Evolutionary conservation across 805 yeast genomes (phyloP).

Genomic region (Starmerella stigmatis): DNA sequence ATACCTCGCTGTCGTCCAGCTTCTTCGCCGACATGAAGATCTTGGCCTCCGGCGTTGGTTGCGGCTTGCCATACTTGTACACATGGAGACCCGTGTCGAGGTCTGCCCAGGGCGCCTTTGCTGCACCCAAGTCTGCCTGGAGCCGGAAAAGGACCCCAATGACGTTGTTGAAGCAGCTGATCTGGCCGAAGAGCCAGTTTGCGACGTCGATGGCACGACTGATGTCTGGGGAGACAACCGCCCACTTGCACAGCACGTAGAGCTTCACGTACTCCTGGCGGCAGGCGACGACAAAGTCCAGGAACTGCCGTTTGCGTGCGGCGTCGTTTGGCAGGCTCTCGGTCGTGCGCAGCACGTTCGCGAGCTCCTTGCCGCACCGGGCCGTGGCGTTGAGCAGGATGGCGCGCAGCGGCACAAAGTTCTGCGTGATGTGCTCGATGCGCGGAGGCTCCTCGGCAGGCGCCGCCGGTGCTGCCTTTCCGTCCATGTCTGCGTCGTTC

Average conservation of each 20-base stretch:
- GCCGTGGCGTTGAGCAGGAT: conserved; percentile 50
- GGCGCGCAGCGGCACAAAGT: conserved; percentile 54
- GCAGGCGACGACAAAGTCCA: conserved; percentile 56
- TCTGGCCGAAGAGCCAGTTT: conserved; percentile 76
- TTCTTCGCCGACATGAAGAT: conserved; percentile 38
- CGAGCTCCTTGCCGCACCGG: conserved; percentile 53
- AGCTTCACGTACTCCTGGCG: conserved; percentile 77
- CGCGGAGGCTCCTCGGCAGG: conserved; percentile 28
- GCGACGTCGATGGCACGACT: conserved; percentile 72
- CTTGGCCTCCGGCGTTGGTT: conserved; percentile 40
- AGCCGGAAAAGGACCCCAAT: conserved; percentile 58
- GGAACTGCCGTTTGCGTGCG: conserved; percentile 54
- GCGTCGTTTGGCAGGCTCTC: conserved; percentile 48
- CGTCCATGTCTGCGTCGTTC: not conserved
- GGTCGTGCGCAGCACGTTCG: conserved; percentile 49
- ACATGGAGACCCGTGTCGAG: conserved; percentile 80
- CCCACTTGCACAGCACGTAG: conserved; percentile 85
- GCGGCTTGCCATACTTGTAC: conserved; percentile 64
- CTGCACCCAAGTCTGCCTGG: conserved; percentile 65
- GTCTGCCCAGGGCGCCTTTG: conserved; percentile 89
- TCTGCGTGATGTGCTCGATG: conserved; percentile 63
- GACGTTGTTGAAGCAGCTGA: conserved; percentile 51
- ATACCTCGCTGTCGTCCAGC: conserved; percentile 46
- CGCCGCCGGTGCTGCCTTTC: not conserved
- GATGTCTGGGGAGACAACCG: conserved; percentile 58